phyloP scores from a whole-genome alignment of 2,329 filamentous ascomycete species.

The Calonectria ilicicola region DNA sequence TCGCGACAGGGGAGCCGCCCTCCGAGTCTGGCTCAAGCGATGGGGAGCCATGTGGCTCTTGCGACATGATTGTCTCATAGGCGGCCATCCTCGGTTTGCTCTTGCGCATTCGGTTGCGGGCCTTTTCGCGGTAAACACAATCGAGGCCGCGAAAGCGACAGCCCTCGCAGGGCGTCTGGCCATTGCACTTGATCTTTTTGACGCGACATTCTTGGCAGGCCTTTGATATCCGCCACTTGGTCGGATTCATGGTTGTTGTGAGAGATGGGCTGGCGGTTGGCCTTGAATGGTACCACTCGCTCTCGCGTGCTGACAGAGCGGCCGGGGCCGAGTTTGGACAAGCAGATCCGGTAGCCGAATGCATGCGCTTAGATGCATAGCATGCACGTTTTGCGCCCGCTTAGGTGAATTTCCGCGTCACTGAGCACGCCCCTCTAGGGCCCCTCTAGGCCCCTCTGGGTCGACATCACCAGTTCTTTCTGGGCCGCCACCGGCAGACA shows the following conservation, averaged over 20 bases:
- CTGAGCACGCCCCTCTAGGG: not conserved
- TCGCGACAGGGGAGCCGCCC: slow-evolving; percentile 30
- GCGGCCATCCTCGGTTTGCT: slow-evolving; percentile 36
- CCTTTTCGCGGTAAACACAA: slow-evolving; percentile 48
- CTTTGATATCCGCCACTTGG: slow-evolving; percentile 49
- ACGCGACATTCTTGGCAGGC: slow-evolving; percentile 49
- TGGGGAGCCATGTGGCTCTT: slow-evolving; percentile 26
- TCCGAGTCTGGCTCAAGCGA: slow-evolving; percentile 37
- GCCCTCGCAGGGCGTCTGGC: slow-evolving; percentile 45
- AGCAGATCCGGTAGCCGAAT: slow-evolving; percentile 9
- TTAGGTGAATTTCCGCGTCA: slow-evolving; percentile 1
- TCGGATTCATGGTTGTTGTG: slow-evolving; percentile 38
- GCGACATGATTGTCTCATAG: slow-evolving; percentile 39
- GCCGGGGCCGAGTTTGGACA: slow-evolving; percentile 5
- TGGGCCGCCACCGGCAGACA: not conserved
- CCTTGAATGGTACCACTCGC: slow-evolving; percentile 28
- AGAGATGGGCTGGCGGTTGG: slow-evolving; percentile 18
- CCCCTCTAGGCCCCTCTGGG: not conserved
- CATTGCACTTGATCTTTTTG: slow-evolving; percentile 49
- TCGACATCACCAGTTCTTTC: not conserved
- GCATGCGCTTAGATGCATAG: slow-evolving; percentile 13
- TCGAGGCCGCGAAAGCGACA: slow-evolving; percentile 40
- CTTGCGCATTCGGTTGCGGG: slow-evolving; percentile 45
- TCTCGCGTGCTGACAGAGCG: slow-evolving; percentile 8
- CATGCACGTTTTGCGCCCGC: not conserved